Evolutionary conservation across 164 flowering plant species (phyloP), one percentile per base, ranked within the genome.

Genomic region (Malania oleifera): DNA sequence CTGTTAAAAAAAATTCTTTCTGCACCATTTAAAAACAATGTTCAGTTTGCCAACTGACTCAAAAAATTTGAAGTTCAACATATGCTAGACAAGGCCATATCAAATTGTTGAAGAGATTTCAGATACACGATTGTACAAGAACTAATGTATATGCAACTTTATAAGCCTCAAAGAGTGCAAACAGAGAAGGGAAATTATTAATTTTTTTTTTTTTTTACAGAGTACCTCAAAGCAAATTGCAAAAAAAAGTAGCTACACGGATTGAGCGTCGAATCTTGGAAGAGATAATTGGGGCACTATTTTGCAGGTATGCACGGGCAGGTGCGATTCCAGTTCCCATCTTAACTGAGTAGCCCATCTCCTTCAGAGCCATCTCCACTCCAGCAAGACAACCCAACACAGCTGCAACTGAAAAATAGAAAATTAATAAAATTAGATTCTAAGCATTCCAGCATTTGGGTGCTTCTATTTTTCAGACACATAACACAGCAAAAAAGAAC

Each of bases 351-450:
- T 87, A 92, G 1, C 98, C 96, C 3, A 87, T 90, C 52, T 92
- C 98, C 65, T 83, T 89, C 7, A 87, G 91, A 54, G 87, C 75
- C 96, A 92, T 92, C 78, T 92, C 98, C 70, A 92, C 98, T 5
- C 95, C 96, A 65, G 88, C 89, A 62, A 92, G 82, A 67, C 96
- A 89, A 2, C 98, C 98, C 79, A 89, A 52, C n/a, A n/a, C 73
- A 92, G 60, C 85, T 89, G 98, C 78, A 92, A 55, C 98, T 92
- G 76, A 64, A 74, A 20, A 57, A 1, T 39, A 18, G 18, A 4
- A 12, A 43, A 4, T 3, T 4, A 43, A 17, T 17, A 43, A 4
- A 43, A 17, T 17, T 17, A 43, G 17, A 43, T 17, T 17, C 15
- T n/a, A 39, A 10, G 14, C 14, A 39, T 4, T 31, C 37, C 6